Evolutionary conservation across 2,329 filamentous ascomycete species (phyloP).

Genomic region (Beauveria australis): DNA sequence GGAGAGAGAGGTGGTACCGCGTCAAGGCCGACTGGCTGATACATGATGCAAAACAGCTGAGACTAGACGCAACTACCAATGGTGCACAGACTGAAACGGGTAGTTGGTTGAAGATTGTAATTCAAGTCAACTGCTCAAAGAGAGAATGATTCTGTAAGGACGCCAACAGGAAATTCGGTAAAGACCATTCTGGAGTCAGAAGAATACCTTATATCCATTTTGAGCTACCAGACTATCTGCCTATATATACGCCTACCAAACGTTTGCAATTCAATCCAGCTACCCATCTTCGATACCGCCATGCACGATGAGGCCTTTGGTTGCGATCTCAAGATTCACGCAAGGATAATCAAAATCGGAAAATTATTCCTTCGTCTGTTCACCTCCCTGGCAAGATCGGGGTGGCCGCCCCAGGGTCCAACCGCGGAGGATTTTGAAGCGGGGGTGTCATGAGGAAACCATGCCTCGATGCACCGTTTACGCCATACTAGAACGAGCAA

Average conservation of each 20-base stretch:
- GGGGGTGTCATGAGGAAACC: neutral
- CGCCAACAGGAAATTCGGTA: neutral
- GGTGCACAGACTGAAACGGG: neutral
- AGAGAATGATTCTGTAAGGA: neutral
- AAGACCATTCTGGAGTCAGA: neutral
- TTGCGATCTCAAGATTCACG: neutral
- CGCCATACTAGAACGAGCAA: too few species aligned
- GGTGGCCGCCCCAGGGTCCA: neutral
- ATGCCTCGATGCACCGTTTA: neutral
- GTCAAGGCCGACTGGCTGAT: constrained; percentile 3
- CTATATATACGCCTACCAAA: neutral
- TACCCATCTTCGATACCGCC: too few species aligned
- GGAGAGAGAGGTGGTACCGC: constrained; percentile 8
- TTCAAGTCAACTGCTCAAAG: too few species aligned
- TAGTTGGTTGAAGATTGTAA: neutral
- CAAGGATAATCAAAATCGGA: constrained; percentile 1
- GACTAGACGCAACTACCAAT: neutral
- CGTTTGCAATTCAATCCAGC: neutral
- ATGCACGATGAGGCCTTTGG: neutral
- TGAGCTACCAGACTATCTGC: neutral
- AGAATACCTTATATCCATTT: neutral
- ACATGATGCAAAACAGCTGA: neutral
- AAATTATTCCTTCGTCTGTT: neutral
- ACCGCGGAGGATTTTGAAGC: neutral
- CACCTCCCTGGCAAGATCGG: neutral